These are phyloP conservation scores for Neopestalotiopsis clavispora DNA, from an alignment of 2,329 filamentous ascomycete genomes.

Conservation along the genomic window DNA sequence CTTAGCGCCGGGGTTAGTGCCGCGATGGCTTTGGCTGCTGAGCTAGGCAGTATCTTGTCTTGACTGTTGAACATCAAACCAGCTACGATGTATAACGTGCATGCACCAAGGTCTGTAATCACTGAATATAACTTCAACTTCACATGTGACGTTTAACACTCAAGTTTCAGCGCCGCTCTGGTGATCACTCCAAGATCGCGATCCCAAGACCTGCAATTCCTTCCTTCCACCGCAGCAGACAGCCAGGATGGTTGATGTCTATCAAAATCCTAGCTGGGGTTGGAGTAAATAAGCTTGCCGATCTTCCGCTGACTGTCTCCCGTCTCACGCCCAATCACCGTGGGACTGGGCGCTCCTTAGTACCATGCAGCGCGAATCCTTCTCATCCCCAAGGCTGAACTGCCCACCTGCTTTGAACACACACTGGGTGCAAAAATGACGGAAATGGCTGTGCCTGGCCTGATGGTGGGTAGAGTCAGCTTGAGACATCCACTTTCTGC, in stretches of 20 bases:
- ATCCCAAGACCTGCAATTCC: not conserved
- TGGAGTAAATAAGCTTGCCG: slow-evolving; percentile 9
- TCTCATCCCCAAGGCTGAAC: not conserved
- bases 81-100: no score
- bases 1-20: not conserved
- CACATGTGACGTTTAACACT: not conserved
- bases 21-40: not conserved
- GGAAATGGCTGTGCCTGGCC: slow-evolving; percentile 1
- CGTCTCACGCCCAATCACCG: not conserved
- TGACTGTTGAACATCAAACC: no score
- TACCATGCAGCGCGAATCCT: slow-evolving; percentile 4
- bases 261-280: not conserved
- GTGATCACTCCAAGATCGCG: not conserved
- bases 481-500: not conserved
- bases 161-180: no score
- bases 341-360: not conserved
- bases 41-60: not conserved
- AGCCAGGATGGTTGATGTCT: slow-evolving; percentile 1
- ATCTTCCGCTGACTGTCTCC: not conserved
- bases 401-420: not conserved
- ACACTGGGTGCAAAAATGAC: not conserved
- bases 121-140: no score
- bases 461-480: not conserved
- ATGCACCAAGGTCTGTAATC: no score
- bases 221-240: not conserved